Evolutionary conservation across 345 rosid genomes (phyloP), one percentile per base, ranked within the genome.

Genomic region (Brassica cretica): DNA sequence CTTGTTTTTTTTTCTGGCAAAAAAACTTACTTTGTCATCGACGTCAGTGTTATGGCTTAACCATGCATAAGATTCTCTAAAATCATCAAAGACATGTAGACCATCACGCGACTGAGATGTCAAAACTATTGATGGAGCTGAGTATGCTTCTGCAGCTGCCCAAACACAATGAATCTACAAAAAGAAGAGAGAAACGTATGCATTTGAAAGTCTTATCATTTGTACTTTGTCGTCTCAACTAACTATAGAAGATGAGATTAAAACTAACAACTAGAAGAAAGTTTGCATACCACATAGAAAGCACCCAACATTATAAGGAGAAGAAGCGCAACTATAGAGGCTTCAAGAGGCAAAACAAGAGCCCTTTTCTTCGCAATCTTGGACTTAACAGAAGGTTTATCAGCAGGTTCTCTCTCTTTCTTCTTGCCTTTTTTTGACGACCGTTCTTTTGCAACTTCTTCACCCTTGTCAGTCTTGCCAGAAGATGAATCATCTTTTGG

Each of bases 91-190:
- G 63, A 95, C 99, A 55, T 93, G 99, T 44, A 91, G 82, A 32
- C 99, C 99, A 72, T 91, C 92, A 1, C 72, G 88, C 0, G 96
- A 82, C 30, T 84, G 82, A 66, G 99, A 88, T 68, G 98, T 95
- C 80, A 95, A 84, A 27, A 95, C 99, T 64, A 95, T 95, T 35
- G 99, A 95, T 37, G 99, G 99, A 44, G 99, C 99, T 63, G 99
- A 95, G 88, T 93, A 95, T 75, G 99, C 99, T 90, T 95, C 98
- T 25, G 99, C 99, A 58, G 97, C 98, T 67, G 99, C 99, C 99
- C 99, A 95, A 74, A 95, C 98, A 78, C 93, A 95, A 86, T 95
- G 99, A 73, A 93, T 88, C 99, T 95, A 80, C 82, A 83, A 77
- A 84, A 21, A 59, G 12, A 18, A 72, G 8, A 68, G 25, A 30